Percentiles rank a stretch among this genome's conserved stretches.
Evolutionary conservation across 768 basidiomycete genomes (phyloP).

Genomic region (Amanita inopinata): DNA sequence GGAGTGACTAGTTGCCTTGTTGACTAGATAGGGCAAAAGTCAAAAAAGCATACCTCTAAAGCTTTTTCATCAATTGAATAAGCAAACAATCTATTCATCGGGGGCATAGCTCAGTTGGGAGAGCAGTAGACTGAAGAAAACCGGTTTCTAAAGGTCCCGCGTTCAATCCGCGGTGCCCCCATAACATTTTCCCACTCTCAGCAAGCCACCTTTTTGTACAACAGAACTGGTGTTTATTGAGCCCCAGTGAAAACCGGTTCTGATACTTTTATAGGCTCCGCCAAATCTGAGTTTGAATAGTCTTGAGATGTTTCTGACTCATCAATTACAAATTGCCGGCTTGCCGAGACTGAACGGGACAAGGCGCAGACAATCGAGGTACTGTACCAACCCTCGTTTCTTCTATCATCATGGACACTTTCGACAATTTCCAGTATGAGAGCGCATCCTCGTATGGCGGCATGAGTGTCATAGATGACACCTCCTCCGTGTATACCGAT

Average conservation of each 20-base stretch:
- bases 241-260: background rate
- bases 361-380: background rate
- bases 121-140: slow-evolving; percentile 61
- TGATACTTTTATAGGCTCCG: background rate
- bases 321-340: background rate
- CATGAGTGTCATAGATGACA: slow-evolving; percentile 67
- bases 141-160: slow-evolving; percentile 62
- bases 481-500: slow-evolving; percentile 70
- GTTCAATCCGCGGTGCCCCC: slow-evolving; percentile 74
- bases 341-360: background rate
- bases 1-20: no score
- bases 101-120: slow-evolving; percentile 70
- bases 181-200: slow-evolving; percentile 24
- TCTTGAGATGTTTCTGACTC: background rate
- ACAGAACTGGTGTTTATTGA: no score
- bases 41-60: no score
- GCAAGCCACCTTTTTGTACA: no score
- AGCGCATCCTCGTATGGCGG: slow-evolving; percentile 76
- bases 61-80: no score
- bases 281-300: slow-evolving; percentile 1
- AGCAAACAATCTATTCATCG: no score
- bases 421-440: slow-evolving; percentile 82
- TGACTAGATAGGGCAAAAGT: no score
- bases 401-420: slow-evolving; percentile 54
- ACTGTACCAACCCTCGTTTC: slow-evolving; percentile 2